phyloP scores from a whole-genome alignment of 2,329 filamentous ascomycete genomes.

The Colletotrichum endophyticum region DNA sequence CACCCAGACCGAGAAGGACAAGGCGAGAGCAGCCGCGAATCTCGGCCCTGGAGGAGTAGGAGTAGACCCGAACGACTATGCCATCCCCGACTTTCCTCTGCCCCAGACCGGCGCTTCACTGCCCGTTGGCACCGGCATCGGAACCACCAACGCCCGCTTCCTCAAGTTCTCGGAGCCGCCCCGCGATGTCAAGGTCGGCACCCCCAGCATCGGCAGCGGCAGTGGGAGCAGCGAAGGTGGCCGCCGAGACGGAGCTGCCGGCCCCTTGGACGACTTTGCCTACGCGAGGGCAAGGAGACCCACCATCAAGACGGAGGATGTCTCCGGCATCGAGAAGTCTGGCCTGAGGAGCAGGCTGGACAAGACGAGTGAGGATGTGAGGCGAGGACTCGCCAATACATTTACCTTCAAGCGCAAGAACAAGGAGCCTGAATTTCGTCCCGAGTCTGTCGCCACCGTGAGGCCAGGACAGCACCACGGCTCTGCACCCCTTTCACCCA shows the following conservation, averaged over 20 bases:
- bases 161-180: conserved; percentile 49
- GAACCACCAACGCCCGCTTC: conserved; percentile 47
- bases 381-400: conserved; percentile 57
- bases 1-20: conserved; percentile 48
- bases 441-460: conserved; percentile 42
- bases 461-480: conserved; percentile 25
- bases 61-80: conserved; percentile 40
- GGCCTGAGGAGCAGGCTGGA: conserved; percentile 57
- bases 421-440: conserved; percentile 40
- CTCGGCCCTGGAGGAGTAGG: conserved; percentile 21
- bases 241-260: conserved; percentile 30
- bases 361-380: conserved; percentile 59
- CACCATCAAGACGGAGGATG: conserved; percentile 52
- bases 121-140: conserved; percentile 40
- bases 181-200: conserved; percentile 31
- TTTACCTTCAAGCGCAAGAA: conserved; percentile 57
- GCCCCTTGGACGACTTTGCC: conserved; percentile 46
- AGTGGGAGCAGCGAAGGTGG: conserved; percentile 42
- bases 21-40: conserved; percentile 41
- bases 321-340: conserved; percentile 60
- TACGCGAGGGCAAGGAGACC: conserved; percentile 48
- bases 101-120: conserved; percentile 36
- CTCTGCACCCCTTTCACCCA: not conserved
- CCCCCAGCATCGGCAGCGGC: conserved; percentile 39
- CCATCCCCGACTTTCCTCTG: conserved; percentile 40